Evolutionary conservation across 768 basidiomycete genomes (phyloP).

Genomic region (Rhizopogon sp.): DNA sequence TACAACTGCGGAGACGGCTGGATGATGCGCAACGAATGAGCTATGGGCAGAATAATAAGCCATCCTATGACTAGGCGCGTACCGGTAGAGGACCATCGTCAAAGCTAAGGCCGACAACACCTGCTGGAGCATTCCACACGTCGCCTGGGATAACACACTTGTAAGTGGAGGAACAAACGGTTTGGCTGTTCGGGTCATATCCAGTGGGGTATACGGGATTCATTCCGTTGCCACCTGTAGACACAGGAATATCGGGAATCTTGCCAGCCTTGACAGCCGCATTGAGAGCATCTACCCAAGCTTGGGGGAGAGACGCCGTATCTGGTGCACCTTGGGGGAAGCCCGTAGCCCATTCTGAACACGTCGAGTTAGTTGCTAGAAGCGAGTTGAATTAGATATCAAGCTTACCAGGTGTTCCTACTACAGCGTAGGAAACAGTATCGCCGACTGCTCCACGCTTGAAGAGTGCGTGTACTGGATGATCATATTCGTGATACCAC

Average conservation of each 20-base stretch:
- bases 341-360: slow-evolving; percentile 54
- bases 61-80: slow-evolving; percentile 9
- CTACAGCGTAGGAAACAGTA: slow-evolving; percentile 42
- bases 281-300: slow-evolving; percentile 70
- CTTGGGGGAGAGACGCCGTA: slow-evolving; percentile 46
- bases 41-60: slow-evolving; percentile 3
- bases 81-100: slow-evolving; percentile 75
- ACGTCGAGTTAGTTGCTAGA: background rate
- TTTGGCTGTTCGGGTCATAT: slow-evolving; percentile 36
- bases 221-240: slow-evolving; percentile 30
- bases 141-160: slow-evolving; percentile 60
- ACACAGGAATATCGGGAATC: slow-evolving; percentile 63
- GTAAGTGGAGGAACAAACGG: slow-evolving; percentile 75
- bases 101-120: slow-evolving; percentile 61
- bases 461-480: slow-evolving; percentile 61
- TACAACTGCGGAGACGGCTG: slow-evolving; percentile 47
- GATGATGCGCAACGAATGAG: background rate
- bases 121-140: slow-evolving; percentile 73
- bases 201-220: slow-evolving; percentile 35
- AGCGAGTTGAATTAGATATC: background rate
- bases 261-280: slow-evolving; percentile 61
- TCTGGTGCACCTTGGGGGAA: slow-evolving; percentile 57
- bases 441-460: slow-evolving; percentile 42
- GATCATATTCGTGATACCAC: slow-evolving; percentile 63
- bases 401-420: slow-evolving; percentile 56